phyloP scores from a whole-genome alignment of 768 basidiomycete species.

The Russula lepida region DNA sequence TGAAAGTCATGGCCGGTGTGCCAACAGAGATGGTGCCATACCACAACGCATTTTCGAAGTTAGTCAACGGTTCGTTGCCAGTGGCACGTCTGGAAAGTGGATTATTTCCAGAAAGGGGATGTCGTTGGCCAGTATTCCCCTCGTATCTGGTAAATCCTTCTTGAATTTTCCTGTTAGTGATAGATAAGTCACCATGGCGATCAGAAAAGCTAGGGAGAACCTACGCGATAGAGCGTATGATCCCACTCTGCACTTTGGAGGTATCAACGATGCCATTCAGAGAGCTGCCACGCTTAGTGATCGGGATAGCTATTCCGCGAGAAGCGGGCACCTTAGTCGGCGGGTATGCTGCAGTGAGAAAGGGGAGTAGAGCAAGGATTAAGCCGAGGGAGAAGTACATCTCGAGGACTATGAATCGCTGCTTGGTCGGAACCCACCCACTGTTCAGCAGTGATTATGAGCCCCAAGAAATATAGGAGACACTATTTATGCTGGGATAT shows the following conservation, averaged over 20 bases:
- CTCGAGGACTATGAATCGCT: not conserved
- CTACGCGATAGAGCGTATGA: not conserved
- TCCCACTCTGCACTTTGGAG: not conserved
- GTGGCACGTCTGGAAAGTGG: not conserved
- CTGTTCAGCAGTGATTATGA: not conserved
- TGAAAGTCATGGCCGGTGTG: conserved; percentile 15
- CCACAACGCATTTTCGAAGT: conserved; percentile 10
- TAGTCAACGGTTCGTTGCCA: conserved; percentile 2
- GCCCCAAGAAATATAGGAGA: not conserved
- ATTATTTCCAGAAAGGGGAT: not conserved
- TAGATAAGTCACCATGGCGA: not conserved
- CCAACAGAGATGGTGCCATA: conserved; percentile 19
- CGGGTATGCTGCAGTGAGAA: conserved; percentile 1
- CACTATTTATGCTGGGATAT: not conserved
- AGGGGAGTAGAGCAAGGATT: conserved; percentile 2
- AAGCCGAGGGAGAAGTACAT: conserved; percentile 4
- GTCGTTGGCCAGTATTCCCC: conserved; percentile 13
- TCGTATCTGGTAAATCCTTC: conserved; percentile 8
- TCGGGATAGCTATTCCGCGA: not conserved
- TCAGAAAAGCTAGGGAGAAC: not conserved
- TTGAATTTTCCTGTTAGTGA: conserved; percentile 13
- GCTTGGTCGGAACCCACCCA: not conserved
- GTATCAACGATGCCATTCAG: not conserved
- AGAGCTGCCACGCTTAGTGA: not conserved
- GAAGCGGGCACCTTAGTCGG: not conserved